phyloP scores from a whole-genome alignment of 164 flowering plant species.

The Taxillus chinensis region DNA sequence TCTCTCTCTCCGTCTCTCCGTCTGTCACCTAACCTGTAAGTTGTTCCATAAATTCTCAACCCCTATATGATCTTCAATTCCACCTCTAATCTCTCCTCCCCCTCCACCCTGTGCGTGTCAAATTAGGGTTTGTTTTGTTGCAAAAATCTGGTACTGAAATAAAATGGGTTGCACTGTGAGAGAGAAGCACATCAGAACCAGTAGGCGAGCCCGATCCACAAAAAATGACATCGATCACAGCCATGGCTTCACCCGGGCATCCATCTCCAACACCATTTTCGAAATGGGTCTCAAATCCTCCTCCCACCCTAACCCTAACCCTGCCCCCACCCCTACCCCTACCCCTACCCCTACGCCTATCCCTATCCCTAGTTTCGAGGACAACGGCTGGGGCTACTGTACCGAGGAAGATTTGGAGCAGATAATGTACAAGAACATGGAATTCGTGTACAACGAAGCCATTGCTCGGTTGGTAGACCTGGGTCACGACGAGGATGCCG shows the following conservation, averaged over 20 bases:
- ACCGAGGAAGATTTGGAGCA: conserved; percentile 80
- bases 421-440: conserved; percentile 54
- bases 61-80: background rate
- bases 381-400: conserved; percentile 75
- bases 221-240: conserved; percentile 32
- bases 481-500: conserved; percentile 69
- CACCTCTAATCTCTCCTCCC: background rate
- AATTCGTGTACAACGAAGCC: conserved; percentile 61
- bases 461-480: conserved; percentile 44
- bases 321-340: conserved; percentile 18
- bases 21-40: conserved; percentile 1
- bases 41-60: background rate
- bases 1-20: no score
- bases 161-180: conserved; percentile 64
- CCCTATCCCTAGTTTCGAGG: conserved; percentile 31
- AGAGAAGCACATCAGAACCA: conserved; percentile 52
- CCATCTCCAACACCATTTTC: conserved; percentile 15
- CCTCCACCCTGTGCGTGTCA: background rate
- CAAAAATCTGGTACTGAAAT: background rate
- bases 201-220: conserved; percentile 45
- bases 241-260: conserved; percentile 9
- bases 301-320: conserved; percentile 18
- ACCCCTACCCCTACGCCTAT: background rate
- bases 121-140: no score
- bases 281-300: conserved; percentile 36